These are phyloP conservation scores for Gliomastix tumulicola DNA, from an alignment of 2,329 filamentous ascomycete species.

Conservation along the genomic window DNA sequence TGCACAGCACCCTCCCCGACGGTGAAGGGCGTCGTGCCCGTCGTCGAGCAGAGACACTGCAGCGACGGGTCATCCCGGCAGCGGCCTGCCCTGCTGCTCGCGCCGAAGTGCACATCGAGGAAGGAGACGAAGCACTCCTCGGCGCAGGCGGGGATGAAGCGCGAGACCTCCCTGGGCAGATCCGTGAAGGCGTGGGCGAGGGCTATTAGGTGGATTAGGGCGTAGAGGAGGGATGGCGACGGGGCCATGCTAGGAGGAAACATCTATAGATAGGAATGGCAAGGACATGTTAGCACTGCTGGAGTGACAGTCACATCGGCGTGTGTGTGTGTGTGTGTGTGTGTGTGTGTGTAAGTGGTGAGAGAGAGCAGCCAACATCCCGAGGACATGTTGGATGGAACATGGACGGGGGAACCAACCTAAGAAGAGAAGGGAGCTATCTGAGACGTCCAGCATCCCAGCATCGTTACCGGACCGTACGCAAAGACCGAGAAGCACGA, in stretches of 20 bases:
- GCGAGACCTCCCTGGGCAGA: conserved; percentile 25
- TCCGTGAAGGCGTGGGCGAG: conserved; percentile 15
- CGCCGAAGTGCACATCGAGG: conserved; percentile 50
- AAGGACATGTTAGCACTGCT: no score
- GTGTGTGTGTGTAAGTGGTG: no score
- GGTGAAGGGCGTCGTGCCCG: conserved; percentile 56
- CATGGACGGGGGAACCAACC: conserved; percentile 6
- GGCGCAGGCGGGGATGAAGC: conserved; percentile 51
- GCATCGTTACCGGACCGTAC: conserved; percentile 7
- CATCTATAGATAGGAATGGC: conserved; percentile 32
- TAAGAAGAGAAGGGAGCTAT: conserved; percentile 10
- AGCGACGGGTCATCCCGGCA: no score
- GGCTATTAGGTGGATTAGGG: conserved; percentile 22
- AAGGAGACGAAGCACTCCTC: conserved; percentile 56
- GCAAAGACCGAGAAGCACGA: neutral
- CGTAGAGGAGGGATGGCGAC: conserved; percentile 21
- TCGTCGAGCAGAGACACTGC: conserved; percentile 55
- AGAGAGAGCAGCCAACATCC: no score
- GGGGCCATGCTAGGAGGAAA: conserved; percentile 34
- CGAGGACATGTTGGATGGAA: no score
- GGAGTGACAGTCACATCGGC: no score
- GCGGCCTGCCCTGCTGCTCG: conserved; percentile 37
- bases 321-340: no score
- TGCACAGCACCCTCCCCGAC: conserved; percentile 65
- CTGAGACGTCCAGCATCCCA: conserved; percentile 28